Evolutionary conservation across 202 grass and related monocot species (phyloP), one percentile per base, ranked within the genome.

Genomic region (Carex arenaria): DNA sequence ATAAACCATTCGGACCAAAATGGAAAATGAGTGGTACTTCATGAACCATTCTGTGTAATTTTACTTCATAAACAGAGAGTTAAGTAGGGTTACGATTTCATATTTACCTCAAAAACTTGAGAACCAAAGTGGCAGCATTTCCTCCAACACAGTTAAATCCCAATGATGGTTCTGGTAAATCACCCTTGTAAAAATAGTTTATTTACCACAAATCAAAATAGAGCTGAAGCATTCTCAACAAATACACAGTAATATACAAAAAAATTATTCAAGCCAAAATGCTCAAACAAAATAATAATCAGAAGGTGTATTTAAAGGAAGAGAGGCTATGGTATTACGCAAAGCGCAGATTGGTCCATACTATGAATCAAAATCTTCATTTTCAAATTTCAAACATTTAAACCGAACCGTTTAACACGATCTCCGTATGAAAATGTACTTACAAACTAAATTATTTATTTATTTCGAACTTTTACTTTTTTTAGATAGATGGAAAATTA

Each of bases 81-180:
- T 7, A 57, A 34, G 26, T 5, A 77, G 52, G 52, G 52, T 8
- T 10, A 36, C 3, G 11, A 57, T 77, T 34, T 26, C 20, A 77
- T 17, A 0, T 1, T 83, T 87, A 94, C 92, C 92, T 91, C 82
- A 97, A 86, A 47, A 97, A 84, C 53, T 91, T 93, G 3, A 94
- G 90, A 86, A 97, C 67, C 53, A 90, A 83, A 83, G 94, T 82
- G 61, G 94, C 92, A 49, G 90, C 81, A 91, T 89, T 94, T 64
- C 94, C 94, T 61, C 94, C 92, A 61, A 97, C 92, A 17, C 94
- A 94, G 82, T 97, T 97, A 70, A 97, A 97, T 91, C 94, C 94
- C 85, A 97, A 85, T 61, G 83, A 69, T 61, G 92, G 94, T 85
- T 93, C 89, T 72, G 92, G 94, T 51, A 93, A 80, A 88, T 88